These are phyloP conservation scores for Calonectria fujianensis DNA, from an alignment of 2,329 filamentous ascomycete genomes.

Conservation along the genomic window DNA sequence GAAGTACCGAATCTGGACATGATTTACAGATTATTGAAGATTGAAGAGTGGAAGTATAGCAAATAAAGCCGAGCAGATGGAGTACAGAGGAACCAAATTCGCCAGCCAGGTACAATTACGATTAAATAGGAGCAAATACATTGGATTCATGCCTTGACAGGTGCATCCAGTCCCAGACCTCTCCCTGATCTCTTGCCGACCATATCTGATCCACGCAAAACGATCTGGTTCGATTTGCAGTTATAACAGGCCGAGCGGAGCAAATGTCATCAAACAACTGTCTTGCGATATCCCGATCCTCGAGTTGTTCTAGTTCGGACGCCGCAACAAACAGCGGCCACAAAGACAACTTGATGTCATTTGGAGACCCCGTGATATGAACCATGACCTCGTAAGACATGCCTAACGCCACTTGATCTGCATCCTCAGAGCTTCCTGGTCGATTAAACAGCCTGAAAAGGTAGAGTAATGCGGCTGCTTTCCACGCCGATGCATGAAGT, in stretches of 20 bases:
- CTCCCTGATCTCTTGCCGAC: slow-evolving; percentile 5
- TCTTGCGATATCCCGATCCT: slow-evolving; percentile 3
- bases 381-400: slow-evolving; percentile 12
- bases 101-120: neutral
- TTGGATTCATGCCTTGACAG: neutral
- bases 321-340: slow-evolving; percentile 8
- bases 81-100: neutral
- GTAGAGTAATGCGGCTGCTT: neutral
- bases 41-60: neutral
- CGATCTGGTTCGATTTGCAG: neutral
- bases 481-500: neutral
- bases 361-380: neutral
- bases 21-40: slow-evolving; percentile 4
- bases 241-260: neutral
- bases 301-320: neutral
- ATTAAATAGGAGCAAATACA: neutral
- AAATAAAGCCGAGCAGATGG: neutral
- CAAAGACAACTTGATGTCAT: slow-evolving; percentile 9
- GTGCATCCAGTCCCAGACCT: slow-evolving; percentile 3
- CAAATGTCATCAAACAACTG: neutral
- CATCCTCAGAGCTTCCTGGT: neutral
- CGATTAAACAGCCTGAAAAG: neutral
- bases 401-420: neutral
- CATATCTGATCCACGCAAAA: slow-evolving; percentile 3
- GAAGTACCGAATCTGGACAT: slow-evolving; percentile 2